These are phyloP conservation scores for Coleophoma crateriformis DNA, from an alignment of 2,329 filamentous ascomycete genomes.

Conservation along the genomic window DNA sequence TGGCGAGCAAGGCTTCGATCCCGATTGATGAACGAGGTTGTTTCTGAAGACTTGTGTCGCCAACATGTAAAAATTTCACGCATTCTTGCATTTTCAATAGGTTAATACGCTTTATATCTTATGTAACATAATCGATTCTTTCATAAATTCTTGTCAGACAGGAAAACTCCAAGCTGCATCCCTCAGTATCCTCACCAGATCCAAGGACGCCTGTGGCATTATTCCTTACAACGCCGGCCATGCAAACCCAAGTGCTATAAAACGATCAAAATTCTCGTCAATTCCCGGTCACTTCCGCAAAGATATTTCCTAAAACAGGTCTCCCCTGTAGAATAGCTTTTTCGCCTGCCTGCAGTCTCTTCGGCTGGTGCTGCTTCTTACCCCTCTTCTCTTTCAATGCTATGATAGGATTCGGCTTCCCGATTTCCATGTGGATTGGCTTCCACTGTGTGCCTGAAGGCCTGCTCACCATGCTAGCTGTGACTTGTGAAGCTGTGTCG, in stretches of 20 bases:
- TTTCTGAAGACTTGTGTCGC: neutral
- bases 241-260: too few relatives aligned
- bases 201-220: too few relatives aligned
- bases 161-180: too few relatives aligned
- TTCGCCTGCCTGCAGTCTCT: conserved; percentile 51
- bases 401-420: conserved; percentile 11
- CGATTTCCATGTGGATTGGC: conserved; percentile 2
- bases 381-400: conserved; percentile 9
- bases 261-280: neutral
- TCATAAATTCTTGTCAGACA: too few relatives aligned
- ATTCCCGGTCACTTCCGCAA: conserved; percentile 51
- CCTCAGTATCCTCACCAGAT: too few relatives aligned
- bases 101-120: too few relatives aligned
- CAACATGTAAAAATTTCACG: too few relatives aligned
- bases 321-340: conserved; percentile 59
- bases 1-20: conserved; percentile 40
- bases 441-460: conserved; percentile 9
- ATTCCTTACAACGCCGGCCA: too few relatives aligned
- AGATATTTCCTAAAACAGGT: conserved; percentile 51
- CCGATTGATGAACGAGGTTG: neutral
- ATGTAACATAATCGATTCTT: too few relatives aligned
- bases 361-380: conserved; percentile 32
- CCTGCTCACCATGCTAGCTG: conserved; percentile 10
- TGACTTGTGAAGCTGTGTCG: conserved; percentile 40
- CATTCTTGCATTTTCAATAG: too few relatives aligned